Base-by-base conservation (phyloP, 768 basidiomycete genomes). In the Asterophora lycoperdoides region DNA sequence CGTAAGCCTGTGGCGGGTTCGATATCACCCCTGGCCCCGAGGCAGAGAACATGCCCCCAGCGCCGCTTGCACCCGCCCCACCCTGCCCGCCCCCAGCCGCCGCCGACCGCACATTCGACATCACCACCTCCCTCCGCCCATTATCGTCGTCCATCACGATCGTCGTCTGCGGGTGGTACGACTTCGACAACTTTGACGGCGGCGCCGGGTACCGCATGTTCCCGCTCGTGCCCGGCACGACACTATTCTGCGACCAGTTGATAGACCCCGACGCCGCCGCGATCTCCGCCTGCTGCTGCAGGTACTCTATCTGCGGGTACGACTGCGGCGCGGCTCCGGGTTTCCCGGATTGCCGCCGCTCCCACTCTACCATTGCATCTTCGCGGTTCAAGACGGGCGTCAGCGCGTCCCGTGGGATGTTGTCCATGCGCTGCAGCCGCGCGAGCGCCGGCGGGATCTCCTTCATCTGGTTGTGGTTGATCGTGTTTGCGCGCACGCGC, bases 301-400 rank as follows among this genome's bases (percentile, higher is more conserved):
- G 68, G 62, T 80, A 90, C 63, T 95, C 93, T 29, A 98, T 75
- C 60, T 93, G 92, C 5, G 89, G 92, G 59, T 94, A 93, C 19
- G 86, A 84, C 60, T 86, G 82, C 17, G 57, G 26, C 13, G 82
- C 79, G n/a, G 81, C 80, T 10, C 73, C 68, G 1, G 80, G 75
- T 58, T 86, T 86, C 14, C 85, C 89, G 9, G 83, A 70, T 62
- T 93, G 89, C 53, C 93, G 73, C 56, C 93, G 70, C 68, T 98
- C 96, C 95, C 95, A 98, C 68, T 97, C 95, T 36, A 86, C 81
- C 74, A 92, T 87, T 37, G 90, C 87, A 54, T 99, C 95, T 56
- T 98, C 95, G 44, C 95, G 78, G 58, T 95, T 94, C 55, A 98
- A 69, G 26, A 96, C 93, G 2, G 95, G 95, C 11, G 93, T 96